These are phyloP conservation scores for Strigomonas galati DNA, from an alignment of 208 protist genomes.

Conservation along the genomic window DNA sequence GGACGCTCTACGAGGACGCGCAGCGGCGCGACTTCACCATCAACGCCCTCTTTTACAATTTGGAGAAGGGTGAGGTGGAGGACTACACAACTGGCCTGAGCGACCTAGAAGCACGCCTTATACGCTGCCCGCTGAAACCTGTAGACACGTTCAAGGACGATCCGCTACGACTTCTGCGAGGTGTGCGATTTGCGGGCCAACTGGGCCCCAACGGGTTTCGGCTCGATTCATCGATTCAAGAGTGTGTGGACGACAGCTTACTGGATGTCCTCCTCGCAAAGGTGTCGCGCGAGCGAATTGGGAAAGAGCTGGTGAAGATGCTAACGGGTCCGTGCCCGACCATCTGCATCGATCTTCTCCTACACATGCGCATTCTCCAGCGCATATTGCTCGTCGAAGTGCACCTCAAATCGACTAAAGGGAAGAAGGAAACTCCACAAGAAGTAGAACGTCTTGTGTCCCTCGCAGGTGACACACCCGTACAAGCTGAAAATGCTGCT, in stretches of 20 bases:
- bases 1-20: slow-evolving; percentile 93
- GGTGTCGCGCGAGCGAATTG: slow-evolving; percentile 82
- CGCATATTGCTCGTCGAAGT: slow-evolving; percentile 60
- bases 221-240: slow-evolving; percentile 55
- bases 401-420: slow-evolving; percentile 19
- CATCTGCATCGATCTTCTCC: slow-evolving; percentile 61
- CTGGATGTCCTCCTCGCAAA: slow-evolving; percentile 62
- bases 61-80: slow-evolving; percentile 93
- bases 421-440: slow-evolving; percentile 35
- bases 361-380: slow-evolving; percentile 56
- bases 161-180: slow-evolving; percentile 92
- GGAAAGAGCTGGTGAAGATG: slow-evolving; percentile 87
- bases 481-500: no score
- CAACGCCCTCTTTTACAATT: slow-evolving; percentile 99
- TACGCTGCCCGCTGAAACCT: slow-evolving; percentile 90
- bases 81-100: slow-evolving; percentile 93
- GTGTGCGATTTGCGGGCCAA: slow-evolving; percentile 90
- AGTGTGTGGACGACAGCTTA: slow-evolving; percentile 48
- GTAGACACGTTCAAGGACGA: slow-evolving; percentile 90
- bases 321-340: slow-evolving; percentile 42
- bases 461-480: slow-evolving; percentile 12
- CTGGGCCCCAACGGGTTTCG: slow-evolving; percentile 83
- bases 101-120: slow-evolving; percentile 77
- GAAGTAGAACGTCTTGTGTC: slow-evolving; percentile 44
- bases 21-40: slow-evolving; percentile 98